A percentile compares a stretch with the other conserved stretches of the same genome.
phyloP scores from a whole-genome alignment of 495 filamentous ascomycete genomes.

The Jackrogersella minutella region DNA sequence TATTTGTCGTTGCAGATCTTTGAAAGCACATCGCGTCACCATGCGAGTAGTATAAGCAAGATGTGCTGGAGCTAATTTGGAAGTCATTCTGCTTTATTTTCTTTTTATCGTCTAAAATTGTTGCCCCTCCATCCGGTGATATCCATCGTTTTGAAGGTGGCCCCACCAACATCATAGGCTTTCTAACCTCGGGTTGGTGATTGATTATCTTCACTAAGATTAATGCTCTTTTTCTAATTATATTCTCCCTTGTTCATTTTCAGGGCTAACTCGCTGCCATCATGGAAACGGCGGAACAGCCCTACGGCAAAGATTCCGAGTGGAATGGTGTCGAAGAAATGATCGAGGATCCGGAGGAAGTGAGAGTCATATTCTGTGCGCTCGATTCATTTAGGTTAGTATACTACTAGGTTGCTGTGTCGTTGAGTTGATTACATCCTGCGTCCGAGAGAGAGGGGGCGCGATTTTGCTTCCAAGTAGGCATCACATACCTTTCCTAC shows the following conservation, averaged over 20 bases:
- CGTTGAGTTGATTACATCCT: slow-evolving; percentile 24
- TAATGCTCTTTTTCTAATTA: background rate
- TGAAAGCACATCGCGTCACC: background rate
- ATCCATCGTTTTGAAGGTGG: slow-evolving; percentile 3
- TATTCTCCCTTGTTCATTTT: background rate
- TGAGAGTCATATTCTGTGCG: slow-evolving; percentile 74
- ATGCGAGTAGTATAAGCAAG: slow-evolving; percentile 2
- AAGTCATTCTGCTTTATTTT: background rate
- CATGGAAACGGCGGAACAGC: slow-evolving; percentile 25
- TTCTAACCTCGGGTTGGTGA: slow-evolving; percentile 12
- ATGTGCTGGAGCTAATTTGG: slow-evolving; percentile 13
- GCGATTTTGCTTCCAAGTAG: slow-evolving; percentile 34
- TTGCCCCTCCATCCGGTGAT: slow-evolving; percentile 36
- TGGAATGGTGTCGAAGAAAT: slow-evolving; percentile 69
- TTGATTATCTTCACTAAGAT: slow-evolving; percentile 25
- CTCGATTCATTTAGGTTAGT: slow-evolving; percentile 88
- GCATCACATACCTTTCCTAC: slow-evolving; percentile 21
- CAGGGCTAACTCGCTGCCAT: background rate
- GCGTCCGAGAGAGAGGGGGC: slow-evolving; percentile 19
- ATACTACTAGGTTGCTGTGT: slow-evolving; percentile 36
- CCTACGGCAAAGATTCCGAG: slow-evolving; percentile 43
- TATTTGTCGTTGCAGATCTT: background rate
- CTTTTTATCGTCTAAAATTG: slow-evolving; percentile 4
- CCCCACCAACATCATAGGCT: slow-evolving; percentile 14
- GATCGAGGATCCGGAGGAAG: slow-evolving; percentile 77